These are phyloP conservation scores for Diaporthe citriasiana DNA, from an alignment of 2,329 filamentous ascomycete species.

Conservation along the genomic window DNA sequence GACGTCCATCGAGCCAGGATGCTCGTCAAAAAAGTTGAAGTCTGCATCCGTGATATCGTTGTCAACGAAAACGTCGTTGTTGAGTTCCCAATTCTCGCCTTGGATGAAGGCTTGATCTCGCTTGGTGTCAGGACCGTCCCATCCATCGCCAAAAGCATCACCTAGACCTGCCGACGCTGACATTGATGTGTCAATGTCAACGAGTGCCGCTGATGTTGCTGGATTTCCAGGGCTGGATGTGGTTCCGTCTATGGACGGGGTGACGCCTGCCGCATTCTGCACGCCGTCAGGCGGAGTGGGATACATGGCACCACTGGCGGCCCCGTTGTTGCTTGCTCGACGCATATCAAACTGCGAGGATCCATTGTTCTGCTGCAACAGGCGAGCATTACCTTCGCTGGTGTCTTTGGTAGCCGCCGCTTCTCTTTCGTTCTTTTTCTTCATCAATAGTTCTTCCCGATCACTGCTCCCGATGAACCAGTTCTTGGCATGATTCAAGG, in stretches of 20 bases:
- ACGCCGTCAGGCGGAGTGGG: conserved; percentile 79
- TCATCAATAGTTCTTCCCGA: conserved; percentile 62
- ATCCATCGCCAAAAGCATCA: conserved; percentile 55
- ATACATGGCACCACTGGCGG: conserved; percentile 71
- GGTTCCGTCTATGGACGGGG: conserved; percentile 69
- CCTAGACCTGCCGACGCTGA: conserved; percentile 46
- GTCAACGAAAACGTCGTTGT: conserved; percentile 79
- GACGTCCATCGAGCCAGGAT: conserved; percentile 59
- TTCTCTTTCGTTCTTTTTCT: conserved; percentile 66
- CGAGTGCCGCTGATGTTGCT: conserved; percentile 47
- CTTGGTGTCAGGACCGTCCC: conserved; percentile 60
- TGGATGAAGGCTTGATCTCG: conserved; percentile 63
- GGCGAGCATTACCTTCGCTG: conserved; percentile 57
- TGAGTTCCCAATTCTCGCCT: conserved; percentile 74
- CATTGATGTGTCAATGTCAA: conserved; percentile 56
- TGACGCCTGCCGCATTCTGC: conserved; percentile 66
- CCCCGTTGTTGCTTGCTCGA: conserved; percentile 60
- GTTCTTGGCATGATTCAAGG: conserved; percentile 60
- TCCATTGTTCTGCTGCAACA: conserved; percentile 58
- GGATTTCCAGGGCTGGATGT: conserved; percentile 69
- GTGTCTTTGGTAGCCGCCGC: conserved; percentile 58
- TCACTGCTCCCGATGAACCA: conserved; percentile 63
- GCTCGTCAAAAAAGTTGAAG: conserved; percentile 86
- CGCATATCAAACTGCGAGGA: conserved; percentile 67
- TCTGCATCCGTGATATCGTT: conserved; percentile 84